These are phyloP conservation scores for Fusarium xyrophilum DNA, from an alignment of 2,329 filamentous ascomycete genomes.

Conservation along the genomic window DNA sequence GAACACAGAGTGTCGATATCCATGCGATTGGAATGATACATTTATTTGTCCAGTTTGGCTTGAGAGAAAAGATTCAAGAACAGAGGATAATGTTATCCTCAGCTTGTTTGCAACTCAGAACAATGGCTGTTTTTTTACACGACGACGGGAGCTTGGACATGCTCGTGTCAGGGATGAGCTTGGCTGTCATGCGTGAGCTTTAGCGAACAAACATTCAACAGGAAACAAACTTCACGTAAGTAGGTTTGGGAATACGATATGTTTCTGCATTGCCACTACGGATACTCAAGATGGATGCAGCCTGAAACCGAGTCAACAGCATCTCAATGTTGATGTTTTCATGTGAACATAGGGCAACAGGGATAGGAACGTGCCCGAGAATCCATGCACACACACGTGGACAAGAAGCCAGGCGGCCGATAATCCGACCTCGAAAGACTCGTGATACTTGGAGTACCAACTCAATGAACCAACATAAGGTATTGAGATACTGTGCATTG, in stretches of 20 bases:
- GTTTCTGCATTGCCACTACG: neutral
- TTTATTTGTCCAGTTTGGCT: neutral
- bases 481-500: neutral
- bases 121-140: neutral
- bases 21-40: neutral
- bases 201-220: slow-evolving; percentile 2
- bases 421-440: neutral
- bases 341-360: neutral
- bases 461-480: neutral
- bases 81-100: neutral
- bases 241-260: neutral
- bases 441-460: neutral
- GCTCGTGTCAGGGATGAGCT: neutral
- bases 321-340: neutral
- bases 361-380: neutral
- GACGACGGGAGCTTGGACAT: neutral
- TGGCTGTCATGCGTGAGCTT: neutral
- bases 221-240: neutral
- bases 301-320: slow-evolving; percentile 5
- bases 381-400: neutral
- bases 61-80: neutral
- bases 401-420: neutral
- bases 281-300: neutral
- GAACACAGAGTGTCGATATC: neutral
- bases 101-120: neutral